Evolutionary conservation across 2,329 filamentous ascomycete species (phyloP), one percentile per base, ranked within the genome.

Genomic region (Ophiostoma sp.): DNA sequence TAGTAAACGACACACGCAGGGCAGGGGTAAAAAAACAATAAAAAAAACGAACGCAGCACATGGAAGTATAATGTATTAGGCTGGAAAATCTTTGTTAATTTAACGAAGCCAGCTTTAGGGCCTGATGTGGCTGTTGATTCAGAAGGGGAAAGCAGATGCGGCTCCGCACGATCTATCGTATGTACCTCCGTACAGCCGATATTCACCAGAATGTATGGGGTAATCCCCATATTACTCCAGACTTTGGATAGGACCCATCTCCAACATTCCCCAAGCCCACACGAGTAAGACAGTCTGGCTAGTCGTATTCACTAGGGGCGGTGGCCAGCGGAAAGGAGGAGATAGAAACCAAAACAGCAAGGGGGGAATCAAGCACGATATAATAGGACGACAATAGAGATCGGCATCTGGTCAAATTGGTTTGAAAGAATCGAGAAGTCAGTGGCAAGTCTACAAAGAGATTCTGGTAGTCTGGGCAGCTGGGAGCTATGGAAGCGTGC

Each of bases 111-210:
- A 55, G 49, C 49, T 55, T 18, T 49, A 36, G 16, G 36, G 4
- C n/a, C 18, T 55, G 49, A 55, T 36, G 45, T 27, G 45, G 27
- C 16, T 45, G 11, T 9, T 65, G 66, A 49, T 65, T 45, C 52
- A 65, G 63, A 65, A 65, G 42, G 45, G 18, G 47, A 58, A 38
- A 52, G 5, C 63, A 65, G 67, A 65, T 68, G 67, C 67, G 67
- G 64, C 52, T 68, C 64, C 67, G 67, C 67, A 60, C 41, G 42
- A 68, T 65, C 49, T 65, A 16, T 64, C 14, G n/a, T 64, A 45
- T 64, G 63, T 18, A 62, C 16, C 67, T 68, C 63, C 63, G 63
- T 60, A 47, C 47, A 68, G 11, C 63, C 49, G 63, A 68, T 65
- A 40, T 65, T 36, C 38, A 65, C 7, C n/a, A 65, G 52, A 60